A percentile compares a stretch with the other conserved stretches of the same genome.
These are phyloP conservation scores for Stephania japonica DNA, from an alignment of 164 flowering plant genomes.

Conservation along the genomic window DNA sequence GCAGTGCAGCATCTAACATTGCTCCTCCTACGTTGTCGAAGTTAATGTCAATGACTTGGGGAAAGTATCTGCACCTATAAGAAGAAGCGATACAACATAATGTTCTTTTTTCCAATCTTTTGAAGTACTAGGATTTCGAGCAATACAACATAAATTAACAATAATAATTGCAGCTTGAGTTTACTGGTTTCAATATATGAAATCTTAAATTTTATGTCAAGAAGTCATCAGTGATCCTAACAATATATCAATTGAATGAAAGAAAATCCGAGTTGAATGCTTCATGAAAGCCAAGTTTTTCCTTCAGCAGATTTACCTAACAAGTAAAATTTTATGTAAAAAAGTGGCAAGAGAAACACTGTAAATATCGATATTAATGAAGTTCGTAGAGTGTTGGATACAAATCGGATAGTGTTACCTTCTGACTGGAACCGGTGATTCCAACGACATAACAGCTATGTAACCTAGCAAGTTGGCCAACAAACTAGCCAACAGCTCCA, in stretches of 20 bases:
- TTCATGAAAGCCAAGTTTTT: slow-evolving; percentile 49
- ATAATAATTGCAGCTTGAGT: not conserved
- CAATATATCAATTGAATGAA: not conserved
- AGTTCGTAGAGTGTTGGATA: not conserved
- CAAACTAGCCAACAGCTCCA: slow-evolving; percentile 86
- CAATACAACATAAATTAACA: not conserved
- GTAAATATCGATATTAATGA: not conserved
- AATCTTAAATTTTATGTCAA: not conserved
- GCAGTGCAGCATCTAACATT: slow-evolving; percentile 60
- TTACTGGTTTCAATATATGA: not conserved
- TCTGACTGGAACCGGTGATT: slow-evolving; percentile 60
- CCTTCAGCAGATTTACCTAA: slow-evolving; percentile 53
- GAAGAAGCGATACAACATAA: not conserved
- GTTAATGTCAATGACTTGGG: slow-evolving; percentile 64
- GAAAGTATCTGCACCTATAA: slow-evolving; percentile 38
- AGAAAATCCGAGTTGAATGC: slow-evolving; percentile 35
- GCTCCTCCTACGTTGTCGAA: slow-evolving; percentile 67
- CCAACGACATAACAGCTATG: slow-evolving; percentile 85
- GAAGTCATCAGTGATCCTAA: not conserved
- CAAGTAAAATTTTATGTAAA: not conserved
- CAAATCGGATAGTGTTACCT: slow-evolving; percentile 23
- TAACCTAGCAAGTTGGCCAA: slow-evolving; percentile 75
- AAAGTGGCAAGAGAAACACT: not conserved
- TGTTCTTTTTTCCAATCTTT: too few relatives aligned
- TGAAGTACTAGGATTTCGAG: not conserved